Percentiles rank a stretch among this genome's conserved stretches.
These are phyloP conservation scores for Aspergillus viridinutans DNA, from an alignment of 2,329 filamentous ascomycete species.

Conservation along the genomic window DNA sequence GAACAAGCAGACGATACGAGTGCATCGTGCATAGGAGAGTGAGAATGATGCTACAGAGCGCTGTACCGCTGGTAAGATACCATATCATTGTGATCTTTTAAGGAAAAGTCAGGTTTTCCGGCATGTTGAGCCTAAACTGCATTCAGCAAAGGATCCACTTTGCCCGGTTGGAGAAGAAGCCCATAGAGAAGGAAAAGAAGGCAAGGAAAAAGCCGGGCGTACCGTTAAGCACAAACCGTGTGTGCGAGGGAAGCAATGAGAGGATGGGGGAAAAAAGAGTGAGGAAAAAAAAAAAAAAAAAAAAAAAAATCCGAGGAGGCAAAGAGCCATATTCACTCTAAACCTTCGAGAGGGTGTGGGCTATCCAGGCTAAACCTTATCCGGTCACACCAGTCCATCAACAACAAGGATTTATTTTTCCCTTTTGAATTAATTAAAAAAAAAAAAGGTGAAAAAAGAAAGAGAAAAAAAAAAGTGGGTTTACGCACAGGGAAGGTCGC, in stretches of 20 bases:
- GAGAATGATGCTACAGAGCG: not conserved
- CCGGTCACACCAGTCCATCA: not conserved
- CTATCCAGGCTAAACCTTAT: not conserved
- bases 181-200: slow-evolving; percentile 8
- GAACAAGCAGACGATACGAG: not conserved
- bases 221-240: slow-evolving; percentile 16
- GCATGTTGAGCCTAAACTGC: slow-evolving; percentile 7
- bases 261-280: slow-evolving; percentile 1
- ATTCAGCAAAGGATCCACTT: slow-evolving; percentile 8
- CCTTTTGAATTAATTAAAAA: not conserved
- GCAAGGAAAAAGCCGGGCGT: slow-evolving; percentile 12
- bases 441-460: slow-evolving; percentile 2
- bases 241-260: slow-evolving; percentile 8
- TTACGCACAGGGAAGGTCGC: slow-evolving; percentile 26
- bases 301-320: not conserved
- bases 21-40: not conserved
- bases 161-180: slow-evolving; percentile 8
- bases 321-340: not conserved
- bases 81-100: slow-evolving; percentile 13
- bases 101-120: slow-evolving; percentile 18
- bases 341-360: not conserved
- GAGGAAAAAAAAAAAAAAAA: slow-evolving; percentile 7
- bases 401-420: slow-evolving; percentile 3
- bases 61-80: slow-evolving; percentile 7
- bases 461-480: slow-evolving; percentile 21